These are phyloP conservation scores for Auricularia auricula-judae DNA, from an alignment of 768 basidiomycete genomes.

Conservation along the genomic window DNA sequence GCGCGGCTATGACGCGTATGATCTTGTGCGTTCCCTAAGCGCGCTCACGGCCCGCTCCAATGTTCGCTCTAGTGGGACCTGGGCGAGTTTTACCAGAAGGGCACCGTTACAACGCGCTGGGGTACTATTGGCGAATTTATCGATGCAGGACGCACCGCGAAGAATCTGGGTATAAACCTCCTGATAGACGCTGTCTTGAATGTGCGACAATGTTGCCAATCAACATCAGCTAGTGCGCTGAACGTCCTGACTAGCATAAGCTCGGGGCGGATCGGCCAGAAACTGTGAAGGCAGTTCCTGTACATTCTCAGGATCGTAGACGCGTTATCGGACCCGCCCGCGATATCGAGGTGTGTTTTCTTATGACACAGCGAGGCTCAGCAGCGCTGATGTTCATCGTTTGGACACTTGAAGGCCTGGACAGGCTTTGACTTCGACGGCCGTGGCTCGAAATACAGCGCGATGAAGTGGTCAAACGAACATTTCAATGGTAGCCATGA, in stretches of 20 bases:
- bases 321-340: constrained; percentile 45
- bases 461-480: constrained; percentile 59
- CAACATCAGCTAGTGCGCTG: not conserved
- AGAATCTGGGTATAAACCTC: constrained; percentile 57
- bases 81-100: constrained; percentile 76
- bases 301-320: constrained; percentile 56
- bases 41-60: not conserved
- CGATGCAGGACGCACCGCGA: constrained; percentile 55
- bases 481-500: constrained; percentile 57
- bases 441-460: constrained; percentile 56
- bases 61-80: constrained; percentile 59
- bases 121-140: constrained; percentile 76
- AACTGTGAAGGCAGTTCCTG: constrained; percentile 55
- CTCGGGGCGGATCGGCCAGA: constrained; percentile 75
- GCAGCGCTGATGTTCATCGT: not conserved
- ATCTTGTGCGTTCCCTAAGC: constrained; percentile 40
- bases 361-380: not conserved
- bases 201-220: constrained; percentile 28
- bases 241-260: constrained; percentile 48
- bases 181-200: constrained; percentile 85
- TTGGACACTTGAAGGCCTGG: constrained; percentile 45
- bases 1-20: constrained; percentile 74
- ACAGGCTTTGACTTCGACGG: constrained; percentile 81
- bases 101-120: constrained; percentile 66
- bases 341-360: constrained; percentile 50